Evolutionary conservation across 2,329 filamentous ascomycete species (phyloP), one percentile per base, ranked within the genome.

Genomic region (Phaeosphaeria sp.): DNA sequence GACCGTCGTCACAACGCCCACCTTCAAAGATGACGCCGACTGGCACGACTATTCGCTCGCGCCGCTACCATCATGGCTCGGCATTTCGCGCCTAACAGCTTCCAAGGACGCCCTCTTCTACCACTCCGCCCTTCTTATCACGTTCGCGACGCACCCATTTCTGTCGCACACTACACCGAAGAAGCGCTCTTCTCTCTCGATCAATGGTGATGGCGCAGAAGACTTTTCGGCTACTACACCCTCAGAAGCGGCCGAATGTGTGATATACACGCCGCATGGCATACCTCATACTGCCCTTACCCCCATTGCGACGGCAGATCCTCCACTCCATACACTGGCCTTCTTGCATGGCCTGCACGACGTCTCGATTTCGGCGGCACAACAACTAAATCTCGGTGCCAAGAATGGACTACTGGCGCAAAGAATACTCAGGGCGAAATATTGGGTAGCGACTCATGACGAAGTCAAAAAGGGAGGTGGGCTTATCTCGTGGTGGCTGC

Each of bases 391-490:
- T 60, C 81, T 89, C 17, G 88, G 88, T 1, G 87, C 83, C 0
- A 78, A 84, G 57, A 90, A 89, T 65, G 88, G 85, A 0, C 73
- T 89, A 17, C 78, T 83, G 56, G 84, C 85, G 2, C 86, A 86
- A 56, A 73, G 80, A 17, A 73, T 82, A 4, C 73, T 85, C 27
- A 77, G 80, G 1, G 84, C 86, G 0, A 83, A 79, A 62, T 90
- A 89, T 65, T 90, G 87, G 88, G 75, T 90, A 18, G 83, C 82
- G 0, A 90, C 88, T 23, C 87, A 90, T 64, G 87, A 89, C 62
- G 87, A 89, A 71, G 77, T 84, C 4, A 89, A 89, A 73, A 81
- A 73, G 52, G 87, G 85, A 0, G 81, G 81, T 0, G 87, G 87
- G 0, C 64, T 89, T 5, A 82, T 89, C 10, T 81, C 74, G 1